Conservation (phyloP, 1,139 yeast genomes). For the Pichia sp. region DNA sequence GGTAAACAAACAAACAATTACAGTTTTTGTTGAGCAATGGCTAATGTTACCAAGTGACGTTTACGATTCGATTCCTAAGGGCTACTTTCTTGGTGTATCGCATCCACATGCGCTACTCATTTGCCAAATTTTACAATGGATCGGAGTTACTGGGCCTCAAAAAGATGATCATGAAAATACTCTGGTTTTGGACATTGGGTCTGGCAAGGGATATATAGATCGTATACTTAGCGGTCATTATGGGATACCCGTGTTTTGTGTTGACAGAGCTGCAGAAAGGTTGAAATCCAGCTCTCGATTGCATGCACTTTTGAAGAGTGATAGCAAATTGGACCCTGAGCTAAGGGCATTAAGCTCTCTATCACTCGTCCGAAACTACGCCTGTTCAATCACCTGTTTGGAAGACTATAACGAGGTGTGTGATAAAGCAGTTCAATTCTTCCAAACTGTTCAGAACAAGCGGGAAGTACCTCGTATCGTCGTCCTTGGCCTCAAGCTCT, state of each 20-base stretch:
- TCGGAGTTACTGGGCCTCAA: background rate
- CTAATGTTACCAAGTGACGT: too few relatives aligned
- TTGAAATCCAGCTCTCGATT: slow-evolving; percentile 17
- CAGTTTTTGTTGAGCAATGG: too few relatives aligned
- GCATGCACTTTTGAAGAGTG: slow-evolving; percentile 15
- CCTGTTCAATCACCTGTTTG: too few relatives aligned
- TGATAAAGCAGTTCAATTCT: too few relatives aligned
- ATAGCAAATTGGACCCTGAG: background rate
- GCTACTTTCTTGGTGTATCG: slow-evolving; percentile 3
- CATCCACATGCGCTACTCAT: background rate
- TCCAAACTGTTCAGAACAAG: too few relatives aligned
- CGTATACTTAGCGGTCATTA: slow-evolving; percentile 17
- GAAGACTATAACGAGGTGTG: too few relatives aligned
- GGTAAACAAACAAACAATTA: too few relatives aligned
- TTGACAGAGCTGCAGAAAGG: slow-evolving; percentile 18
- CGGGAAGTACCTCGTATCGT: slow-evolving; percentile 1
- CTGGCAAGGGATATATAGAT: slow-evolving; percentile 25
- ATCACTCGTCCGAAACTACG: too few relatives aligned
- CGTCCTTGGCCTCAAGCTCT: slow-evolving; percentile 18
- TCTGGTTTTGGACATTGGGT: slow-evolving; percentile 21
- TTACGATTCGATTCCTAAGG: slow-evolving; percentile 1
- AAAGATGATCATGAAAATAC: background rate
- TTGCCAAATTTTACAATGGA: background rate
- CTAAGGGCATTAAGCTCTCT: background rate
- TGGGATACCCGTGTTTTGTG: slow-evolving; percentile 15